Evolutionary conservation across 805 yeast genomes (phyloP), one percentile per base, ranked within the genome.

Genomic region (Candida piceae): DNA sequence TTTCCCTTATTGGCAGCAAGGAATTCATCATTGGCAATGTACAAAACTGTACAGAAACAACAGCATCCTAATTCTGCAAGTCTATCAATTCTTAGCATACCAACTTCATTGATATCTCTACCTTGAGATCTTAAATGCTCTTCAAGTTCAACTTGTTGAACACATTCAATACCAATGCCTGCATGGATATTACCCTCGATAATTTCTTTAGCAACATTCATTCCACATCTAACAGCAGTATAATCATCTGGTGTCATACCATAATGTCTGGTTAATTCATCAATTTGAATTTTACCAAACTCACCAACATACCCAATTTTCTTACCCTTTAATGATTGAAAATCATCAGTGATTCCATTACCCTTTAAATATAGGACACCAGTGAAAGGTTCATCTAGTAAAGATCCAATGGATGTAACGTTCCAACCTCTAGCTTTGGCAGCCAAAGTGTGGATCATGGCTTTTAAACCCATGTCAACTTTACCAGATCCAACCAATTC

Each of bases 391-490:
- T 74, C 79, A 46, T 74, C 78, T 41, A 74, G 60, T 32, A 74
- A 57, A 4, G 78, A 72, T 2, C 73, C 79, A 34, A 74, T 67
- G 12, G 78, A 70, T 16, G 78, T 74, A 16, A 74, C 77, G 20
- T 76, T 76, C 50, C 61, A 74, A 8, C 78, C 78, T 42, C 79
- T 65, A 10, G 79, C 79, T 51, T 72, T 73, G 17, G 78, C 79
- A 36, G 79, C 79, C 40, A 74, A 57, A 5, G 79, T 74, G 48
- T 74, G 79, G 46, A 74, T 72, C 79, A 74, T 74, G 30, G 79
- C 79, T 52, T 74, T 74, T 43, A 74, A 60, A 11, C 79, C 79
- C 75, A 74, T 70, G 56, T 74, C 78, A 33, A 72, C 63, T 44
- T 74, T 74, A 21, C 79, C 79, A 2, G 74, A 64, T 6, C 79